phyloP scores from a whole-genome alignment of 345 rosid species.

The Jatropha curcas region DNA sequence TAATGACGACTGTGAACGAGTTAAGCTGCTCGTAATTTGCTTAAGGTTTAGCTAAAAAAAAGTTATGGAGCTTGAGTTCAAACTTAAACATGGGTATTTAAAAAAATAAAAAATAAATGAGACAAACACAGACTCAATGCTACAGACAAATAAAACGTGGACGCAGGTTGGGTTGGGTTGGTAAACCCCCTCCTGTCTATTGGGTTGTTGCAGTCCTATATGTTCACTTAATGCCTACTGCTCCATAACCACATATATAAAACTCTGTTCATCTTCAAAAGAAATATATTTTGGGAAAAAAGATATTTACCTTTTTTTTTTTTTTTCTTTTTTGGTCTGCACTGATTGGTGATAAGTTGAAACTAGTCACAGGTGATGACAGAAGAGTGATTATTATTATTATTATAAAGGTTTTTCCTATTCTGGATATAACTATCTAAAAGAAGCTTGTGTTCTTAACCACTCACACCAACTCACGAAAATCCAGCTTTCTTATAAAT shows the following conservation, averaged over 20 bases:
- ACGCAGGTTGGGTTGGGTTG: slow-evolving; percentile 39
- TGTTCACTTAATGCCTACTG: slow-evolving; percentile 7
- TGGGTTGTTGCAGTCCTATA: slow-evolving; percentile 18
- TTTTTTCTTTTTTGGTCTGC: not conserved
- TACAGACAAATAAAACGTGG: slow-evolving; percentile 2
- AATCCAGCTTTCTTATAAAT: not conserved
- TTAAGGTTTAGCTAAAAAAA: too few relatives aligned
- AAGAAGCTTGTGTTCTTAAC: slow-evolving; percentile 27
- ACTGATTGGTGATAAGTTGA: slow-evolving; percentile 16
- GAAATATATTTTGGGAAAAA: too few relatives aligned
- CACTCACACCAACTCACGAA: slow-evolving; percentile 31
- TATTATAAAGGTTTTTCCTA: not conserved
- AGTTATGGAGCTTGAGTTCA: too few relatives aligned
- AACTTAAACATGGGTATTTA: too few relatives aligned
- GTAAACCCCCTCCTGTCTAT: slow-evolving; percentile 47
- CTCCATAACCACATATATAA: slow-evolving; percentile 1
- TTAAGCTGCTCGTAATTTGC: too few relatives aligned
- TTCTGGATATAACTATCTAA: not conserved
- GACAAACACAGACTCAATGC: too few relatives aligned
- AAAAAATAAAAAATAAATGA: too few relatives aligned
- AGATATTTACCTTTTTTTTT: not conserved
- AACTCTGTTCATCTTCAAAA: not conserved
- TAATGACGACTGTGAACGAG: too few relatives aligned
- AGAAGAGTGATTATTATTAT: not conserved
- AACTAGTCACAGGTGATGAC: not conserved